phyloP scores from a whole-genome alignment of 768 basidiomycete species.

The Crepidotus variabilis region DNA sequence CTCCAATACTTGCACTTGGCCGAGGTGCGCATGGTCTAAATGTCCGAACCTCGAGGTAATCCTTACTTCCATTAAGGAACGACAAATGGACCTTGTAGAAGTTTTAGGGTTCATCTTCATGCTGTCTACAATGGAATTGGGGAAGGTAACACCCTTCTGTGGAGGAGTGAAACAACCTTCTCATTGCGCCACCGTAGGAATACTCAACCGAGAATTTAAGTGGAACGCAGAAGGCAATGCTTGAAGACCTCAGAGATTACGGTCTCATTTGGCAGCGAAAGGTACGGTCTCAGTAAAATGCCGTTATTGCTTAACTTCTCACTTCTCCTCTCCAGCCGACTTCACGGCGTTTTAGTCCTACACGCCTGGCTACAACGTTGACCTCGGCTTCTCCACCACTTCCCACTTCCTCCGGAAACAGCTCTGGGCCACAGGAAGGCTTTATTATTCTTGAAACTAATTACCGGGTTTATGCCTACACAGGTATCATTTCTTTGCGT shows the following conservation, averaged over 20 bases:
- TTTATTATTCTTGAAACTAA: slow-evolving; percentile 98
- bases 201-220: slow-evolving; percentile 84
- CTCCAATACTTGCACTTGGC: slow-evolving; percentile 86
- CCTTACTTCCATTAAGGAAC: slow-evolving; percentile 46
- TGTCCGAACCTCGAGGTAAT: slow-evolving; percentile 14
- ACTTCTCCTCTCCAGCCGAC: slow-evolving; percentile 44
- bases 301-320: slow-evolving; percentile 18
- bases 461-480: slow-evolving; percentile 97
- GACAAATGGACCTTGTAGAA: slow-evolving; percentile 90
- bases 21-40: slow-evolving; percentile 48
- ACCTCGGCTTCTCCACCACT: slow-evolving; percentile 86
- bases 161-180: slow-evolving; percentile 10
- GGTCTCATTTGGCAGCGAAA: slow-evolving; percentile 88
- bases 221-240: slow-evolving; percentile 78
- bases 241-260: slow-evolving; percentile 91
- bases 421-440: slow-evolving; percentile 66
- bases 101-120: slow-evolving; percentile 94
- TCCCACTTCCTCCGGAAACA: slow-evolving; percentile 57
- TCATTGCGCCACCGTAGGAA: slow-evolving; percentile 48
- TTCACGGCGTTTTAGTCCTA: slow-evolving; percentile 87
- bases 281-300: slow-evolving; percentile 36
- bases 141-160: slow-evolving; percentile 51
- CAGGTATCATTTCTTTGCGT: slow-evolving; percentile 49
- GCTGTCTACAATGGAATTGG: slow-evolving; percentile 95
- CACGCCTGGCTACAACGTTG: slow-evolving; percentile 89